Evolutionary conservation across 2,329 filamentous ascomycete genomes (phyloP), one percentile per base, ranked within the genome.

Genomic region (Xylaria sp.): DNA sequence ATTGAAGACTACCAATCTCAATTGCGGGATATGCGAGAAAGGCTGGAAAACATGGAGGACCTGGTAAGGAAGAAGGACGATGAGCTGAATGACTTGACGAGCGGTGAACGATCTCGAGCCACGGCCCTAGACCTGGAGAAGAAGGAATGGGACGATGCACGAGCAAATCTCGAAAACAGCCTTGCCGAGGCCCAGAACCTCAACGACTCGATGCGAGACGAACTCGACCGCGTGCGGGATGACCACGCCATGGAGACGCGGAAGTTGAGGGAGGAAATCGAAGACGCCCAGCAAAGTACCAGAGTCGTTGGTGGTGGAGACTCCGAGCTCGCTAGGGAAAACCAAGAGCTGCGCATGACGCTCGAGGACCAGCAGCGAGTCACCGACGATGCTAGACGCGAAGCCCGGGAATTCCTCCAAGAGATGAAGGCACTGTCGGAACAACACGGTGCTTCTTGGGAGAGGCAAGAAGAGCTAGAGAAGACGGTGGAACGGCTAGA

Each of bases 401-500:
- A 97, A 74, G 92, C 92, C 0, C 86, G 90, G 52, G 83, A 86
- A 45, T 96, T 93, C 69, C 74, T 99, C 40, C 81, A 84, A 57
- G 94, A 99, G 72, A 99, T 97, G 94, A 87, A 90, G 59, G 78
- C 84, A 42, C 80, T 97, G 43, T 95, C 92, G 4, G 83, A 91
- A 61, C 88, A 92, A 63, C 94, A 89, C 65, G 86, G 86, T 59
- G 81, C 87, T 9, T 87, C 88, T 6, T 88, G 90, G 71, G 91
- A 96, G 62, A 88, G 87, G 62, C 92, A 97, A 71, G 86, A 91
- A 47, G 85, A 87, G 63, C 79, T 97, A 60, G 85, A 89, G 50
- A 83, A 82, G 59, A 89, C 89, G 42, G 87, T 97, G 26, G 81
- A 89, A 52, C 79, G 83, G 50, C 80, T 99, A 5, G 91, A 97